Conservation (phyloP, 2,329 filamentous ascomycete species). For the Curvularia eragrostidis region DNA sequence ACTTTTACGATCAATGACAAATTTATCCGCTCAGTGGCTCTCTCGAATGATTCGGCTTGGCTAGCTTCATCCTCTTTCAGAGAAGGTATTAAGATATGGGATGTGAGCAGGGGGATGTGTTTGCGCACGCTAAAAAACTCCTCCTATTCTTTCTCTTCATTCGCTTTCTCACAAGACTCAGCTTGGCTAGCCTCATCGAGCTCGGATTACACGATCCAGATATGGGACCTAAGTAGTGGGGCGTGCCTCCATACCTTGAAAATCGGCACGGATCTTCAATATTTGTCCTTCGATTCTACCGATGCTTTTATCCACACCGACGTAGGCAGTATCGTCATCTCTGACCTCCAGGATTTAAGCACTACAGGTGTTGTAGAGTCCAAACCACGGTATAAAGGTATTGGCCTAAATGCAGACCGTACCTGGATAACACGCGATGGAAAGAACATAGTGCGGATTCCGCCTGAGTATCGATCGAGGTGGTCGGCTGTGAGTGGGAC, state of each 20-base stretch:
- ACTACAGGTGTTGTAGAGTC: conserved; percentile 8
- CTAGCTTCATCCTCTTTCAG: background rate
- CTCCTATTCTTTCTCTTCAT: background rate
- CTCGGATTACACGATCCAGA: conserved; percentile 1
- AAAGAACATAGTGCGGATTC: conserved; percentile 29
- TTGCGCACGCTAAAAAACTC: conserved; percentile 5
- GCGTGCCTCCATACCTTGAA: background rate
- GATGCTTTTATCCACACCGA: conserved; percentile 19
- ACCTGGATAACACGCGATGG: conserved; percentile 28
- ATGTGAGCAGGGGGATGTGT: background rate
- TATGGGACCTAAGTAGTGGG: conserved; percentile 1
- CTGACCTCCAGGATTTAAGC: conserved; percentile 1
- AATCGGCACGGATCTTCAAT: background rate
- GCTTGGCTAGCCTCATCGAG: background rate
- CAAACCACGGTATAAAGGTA: conserved; percentile 18
- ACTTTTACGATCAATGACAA: background rate
- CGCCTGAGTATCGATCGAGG: conserved; percentile 30
- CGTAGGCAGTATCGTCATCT: conserved; percentile 21
- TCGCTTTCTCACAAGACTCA: conserved; percentile 22
- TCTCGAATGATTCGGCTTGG: background rate
- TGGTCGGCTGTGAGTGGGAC: conserved; percentile 22
- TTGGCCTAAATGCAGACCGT: conserved; percentile 17
- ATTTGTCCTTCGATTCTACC: background rate
- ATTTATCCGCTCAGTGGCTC: background rate
- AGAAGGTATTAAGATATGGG: background rate